Evolutionary conservation across 2,329 filamentous ascomycete species (phyloP).

Genomic region (Stemphylium lycopersici): DNA sequence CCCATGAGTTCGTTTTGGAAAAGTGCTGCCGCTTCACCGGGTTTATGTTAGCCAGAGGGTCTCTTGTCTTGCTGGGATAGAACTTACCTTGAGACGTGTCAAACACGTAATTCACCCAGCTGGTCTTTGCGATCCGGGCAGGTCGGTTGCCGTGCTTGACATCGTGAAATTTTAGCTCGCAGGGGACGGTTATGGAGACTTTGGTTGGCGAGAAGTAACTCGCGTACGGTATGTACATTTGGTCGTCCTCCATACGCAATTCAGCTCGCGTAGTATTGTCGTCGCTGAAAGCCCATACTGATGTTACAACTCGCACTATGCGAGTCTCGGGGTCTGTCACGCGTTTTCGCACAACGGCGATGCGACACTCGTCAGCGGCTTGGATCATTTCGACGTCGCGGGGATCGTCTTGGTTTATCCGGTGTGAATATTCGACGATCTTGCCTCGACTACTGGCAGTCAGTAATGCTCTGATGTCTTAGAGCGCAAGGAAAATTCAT

Average conservation of each 20-base stretch:
- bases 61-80: background rate
- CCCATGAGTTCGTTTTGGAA: slow-evolving; percentile 57
- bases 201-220: slow-evolving; percentile 55
- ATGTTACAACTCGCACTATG: slow-evolving; percentile 48
- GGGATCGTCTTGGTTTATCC: slow-evolving; percentile 42
- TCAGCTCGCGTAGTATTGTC: slow-evolving; percentile 52
- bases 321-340: slow-evolving; percentile 45
- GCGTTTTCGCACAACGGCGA: slow-evolving; percentile 53
- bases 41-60: background rate
- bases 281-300: slow-evolving; percentile 54
- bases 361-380: slow-evolving; percentile 48
- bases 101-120: slow-evolving; percentile 56
- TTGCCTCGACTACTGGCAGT: slow-evolving; percentile 40
- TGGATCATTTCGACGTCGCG: slow-evolving; percentile 51
- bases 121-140: slow-evolving; percentile 47
- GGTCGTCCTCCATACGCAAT: slow-evolving; percentile 50
- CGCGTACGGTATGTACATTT: slow-evolving; percentile 53
- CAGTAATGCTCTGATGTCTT: background rate
- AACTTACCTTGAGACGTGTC: slow-evolving; percentile 35
- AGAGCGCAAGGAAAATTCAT: background rate
- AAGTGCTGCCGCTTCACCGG: slow-evolving; percentile 38
- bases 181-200: slow-evolving; percentile 49
- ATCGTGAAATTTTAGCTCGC: slow-evolving; percentile 50
- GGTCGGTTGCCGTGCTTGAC: slow-evolving; percentile 43
- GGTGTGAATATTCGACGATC: slow-evolving; percentile 51